Evolutionary conservation across 257 asterid genomes (phyloP).

Genomic region (Salvia hispanica): DNA sequence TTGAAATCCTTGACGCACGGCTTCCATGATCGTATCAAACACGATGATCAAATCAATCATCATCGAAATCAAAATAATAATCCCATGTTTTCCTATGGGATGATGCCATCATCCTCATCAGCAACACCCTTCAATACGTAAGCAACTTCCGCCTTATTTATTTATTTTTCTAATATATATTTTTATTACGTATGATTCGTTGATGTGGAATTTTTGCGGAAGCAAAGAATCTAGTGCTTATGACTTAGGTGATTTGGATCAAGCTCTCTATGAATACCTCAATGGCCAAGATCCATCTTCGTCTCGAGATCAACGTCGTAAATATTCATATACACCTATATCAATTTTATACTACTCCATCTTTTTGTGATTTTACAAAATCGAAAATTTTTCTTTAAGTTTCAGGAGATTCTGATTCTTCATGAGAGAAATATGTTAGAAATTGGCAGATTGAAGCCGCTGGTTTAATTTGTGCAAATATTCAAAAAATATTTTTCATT

Average conservation of each 20-base stretch:
- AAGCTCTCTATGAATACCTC: slow-evolving; percentile 61
- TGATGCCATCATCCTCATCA: slow-evolving; percentile 55
- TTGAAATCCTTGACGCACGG: too few species aligned
- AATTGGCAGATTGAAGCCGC: slow-evolving; percentile 29
- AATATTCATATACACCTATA: too few species aligned
- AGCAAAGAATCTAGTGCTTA: slow-evolving; percentile 56
- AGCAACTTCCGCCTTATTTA: too few species aligned
- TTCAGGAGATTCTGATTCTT: slow-evolving; percentile 40
- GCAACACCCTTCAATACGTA: slow-evolving; percentile 56
- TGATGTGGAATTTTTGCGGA: slow-evolving; percentile 32
- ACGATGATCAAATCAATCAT: slow-evolving; percentile 24
- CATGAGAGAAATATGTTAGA: slow-evolving; percentile 44
- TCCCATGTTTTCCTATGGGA: slow-evolving; percentile 56
- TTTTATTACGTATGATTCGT: background rate
- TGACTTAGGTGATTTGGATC: slow-evolving; percentile 74
- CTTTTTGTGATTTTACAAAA: too few species aligned
- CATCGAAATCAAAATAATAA: slow-evolving; percentile 33
- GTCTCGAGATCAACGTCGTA: slow-evolving; percentile 52
- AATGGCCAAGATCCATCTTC: slow-evolving; percentile 56
- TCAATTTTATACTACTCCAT: too few species aligned
- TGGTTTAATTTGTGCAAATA: slow-evolving; percentile 46
- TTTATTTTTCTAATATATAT: background rate
- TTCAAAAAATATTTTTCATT: slow-evolving; percentile 23
- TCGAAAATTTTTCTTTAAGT: background rate
- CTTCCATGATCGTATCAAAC: too few species aligned